Evolutionary conservation across 2,329 filamentous ascomycete species (phyloP).

Genomic region (Mycosphaerella arachidis): DNA sequence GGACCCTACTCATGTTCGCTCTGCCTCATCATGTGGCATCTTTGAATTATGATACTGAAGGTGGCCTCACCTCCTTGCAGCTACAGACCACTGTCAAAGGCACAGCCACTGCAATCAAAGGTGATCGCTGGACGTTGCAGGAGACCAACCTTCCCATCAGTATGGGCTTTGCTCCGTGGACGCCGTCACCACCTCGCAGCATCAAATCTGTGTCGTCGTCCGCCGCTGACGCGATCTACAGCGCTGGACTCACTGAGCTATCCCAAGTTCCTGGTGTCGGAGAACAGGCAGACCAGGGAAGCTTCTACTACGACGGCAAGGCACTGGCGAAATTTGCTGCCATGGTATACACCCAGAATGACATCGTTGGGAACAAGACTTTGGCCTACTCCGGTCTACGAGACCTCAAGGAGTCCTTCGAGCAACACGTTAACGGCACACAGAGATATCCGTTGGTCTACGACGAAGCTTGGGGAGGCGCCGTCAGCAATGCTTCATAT

Average conservation of each 20-base stretch:
- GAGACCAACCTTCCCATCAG: conserved; percentile 67
- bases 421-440: conserved; percentile 43
- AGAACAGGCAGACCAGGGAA: conserved; percentile 69
- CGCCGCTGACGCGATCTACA: conserved; percentile 47
- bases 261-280: conserved; percentile 61
- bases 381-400: conserved; percentile 48
- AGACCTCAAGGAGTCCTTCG: conserved; percentile 46
- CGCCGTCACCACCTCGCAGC: conserved; percentile 42
- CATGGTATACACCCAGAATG: conserved; percentile 44
- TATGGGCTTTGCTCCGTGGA: conserved; percentile 79
- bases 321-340: conserved; percentile 41
- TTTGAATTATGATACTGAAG: conserved; percentile 57
- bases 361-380: conserved; percentile 55
- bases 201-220: conserved; percentile 39
- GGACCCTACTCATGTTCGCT: conserved; percentile 74
- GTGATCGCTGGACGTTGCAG: conserved; percentile 70
- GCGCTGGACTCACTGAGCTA: conserved; percentile 65
- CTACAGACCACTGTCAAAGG: conserved; percentile 85
- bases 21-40: conserved; percentile 80
- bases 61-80: conserved; percentile 48
- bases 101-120: conserved; percentile 65
- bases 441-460: conserved; percentile 51
- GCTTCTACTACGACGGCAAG: conserved; percentile 89
- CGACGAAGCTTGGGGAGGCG: conserved; percentile 66
- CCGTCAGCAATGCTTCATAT: conserved; percentile 74